phyloP scores from a whole-genome alignment of 2,329 filamentous ascomycete genomes.

The Claviceps sp. region DNA sequence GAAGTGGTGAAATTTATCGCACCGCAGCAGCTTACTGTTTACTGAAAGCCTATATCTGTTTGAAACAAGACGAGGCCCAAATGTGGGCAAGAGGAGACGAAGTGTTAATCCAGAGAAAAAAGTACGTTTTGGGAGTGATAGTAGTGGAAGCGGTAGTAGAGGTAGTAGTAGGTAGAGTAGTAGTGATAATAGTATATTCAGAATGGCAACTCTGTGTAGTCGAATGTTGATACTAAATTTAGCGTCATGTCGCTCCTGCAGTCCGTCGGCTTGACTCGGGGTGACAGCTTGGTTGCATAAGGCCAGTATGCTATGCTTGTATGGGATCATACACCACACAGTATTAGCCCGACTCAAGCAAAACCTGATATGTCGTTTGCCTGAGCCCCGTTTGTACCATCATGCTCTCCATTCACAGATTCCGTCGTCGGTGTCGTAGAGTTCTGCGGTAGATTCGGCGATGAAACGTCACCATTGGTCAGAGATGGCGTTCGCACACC shows the following conservation, averaged over 20 bases:
- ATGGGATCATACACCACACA: background rate
- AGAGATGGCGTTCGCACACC: conserved; percentile 30
- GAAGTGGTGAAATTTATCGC: background rate
- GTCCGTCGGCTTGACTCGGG: background rate
- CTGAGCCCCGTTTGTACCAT: conserved; percentile 13
- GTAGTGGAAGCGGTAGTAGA: too few species aligned
- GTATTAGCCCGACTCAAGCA: background rate
- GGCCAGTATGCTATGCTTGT: background rate
- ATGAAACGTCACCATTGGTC: conserved; percentile 34
- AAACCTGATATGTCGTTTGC: conserved; percentile 17
- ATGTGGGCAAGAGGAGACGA: background rate
- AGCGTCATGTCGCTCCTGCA: background rate
- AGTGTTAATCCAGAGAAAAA: background rate
- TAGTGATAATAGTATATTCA: conserved; percentile 6
- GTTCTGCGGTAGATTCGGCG: conserved; percentile 26
- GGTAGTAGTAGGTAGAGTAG: background rate
- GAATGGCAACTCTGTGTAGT: background rate
- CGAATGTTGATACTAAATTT: background rate
- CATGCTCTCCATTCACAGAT: conserved; percentile 19
- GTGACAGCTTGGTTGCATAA: background rate
- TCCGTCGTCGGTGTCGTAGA: conserved; percentile 13
- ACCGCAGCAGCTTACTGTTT: background rate
- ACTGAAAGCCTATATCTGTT: background rate
- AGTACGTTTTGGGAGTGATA: too few species aligned
- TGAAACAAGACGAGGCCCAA: background rate